Percentiles rank a stretch among this genome's conserved stretches.
Evolutionary conservation across 1,284 basidiomycete genomes (phyloP).

Genomic region (Puccinia triticina): DNA sequence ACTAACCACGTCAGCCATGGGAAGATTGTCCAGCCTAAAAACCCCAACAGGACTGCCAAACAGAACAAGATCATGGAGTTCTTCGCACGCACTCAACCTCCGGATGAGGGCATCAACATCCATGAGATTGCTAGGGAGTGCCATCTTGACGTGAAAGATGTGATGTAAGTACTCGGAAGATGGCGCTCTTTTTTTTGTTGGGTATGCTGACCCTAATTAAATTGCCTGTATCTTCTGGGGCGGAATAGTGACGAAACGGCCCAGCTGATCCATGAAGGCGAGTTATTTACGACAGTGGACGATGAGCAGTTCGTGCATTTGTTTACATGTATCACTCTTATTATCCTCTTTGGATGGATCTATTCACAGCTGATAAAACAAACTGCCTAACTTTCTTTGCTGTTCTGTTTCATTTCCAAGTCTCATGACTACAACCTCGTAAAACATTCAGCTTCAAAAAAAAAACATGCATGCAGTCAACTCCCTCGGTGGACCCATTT

Average conservation of each 20-base stretch:
- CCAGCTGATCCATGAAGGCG: constrained; percentile 70
- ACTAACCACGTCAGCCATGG: constrained; percentile 24
- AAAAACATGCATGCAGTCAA: too few species aligned
- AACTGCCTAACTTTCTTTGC: background rate
- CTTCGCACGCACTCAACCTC: constrained; percentile 42
- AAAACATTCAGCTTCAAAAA: background rate
- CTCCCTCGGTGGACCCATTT: too few species aligned
- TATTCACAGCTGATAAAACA: background rate
- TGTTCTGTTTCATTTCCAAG: constrained; percentile 4
- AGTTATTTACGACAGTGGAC: constrained; percentile 67
- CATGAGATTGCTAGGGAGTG: constrained; percentile 52
- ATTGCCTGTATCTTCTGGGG: background rate
- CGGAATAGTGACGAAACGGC: constrained; percentile 69
- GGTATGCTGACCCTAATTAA: background rate
- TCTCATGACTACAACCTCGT: background rate
- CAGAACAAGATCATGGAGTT: constrained; percentile 68
- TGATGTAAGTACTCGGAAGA: background rate
- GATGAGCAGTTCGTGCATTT: constrained; percentile 38
- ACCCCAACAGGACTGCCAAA: constrained; percentile 67
- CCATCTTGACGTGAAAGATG: constrained; percentile 59
- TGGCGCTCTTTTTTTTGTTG: too few species aligned
- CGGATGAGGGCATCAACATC: constrained; percentile 55
- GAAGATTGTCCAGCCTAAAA: constrained; percentile 59
- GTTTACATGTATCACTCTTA: background rate
- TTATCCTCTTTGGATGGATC: background rate